These are phyloP conservation scores for Skeletonema tropicum DNA, from an alignment of 108 stramenopile genomes.

Conservation along the genomic window DNA sequence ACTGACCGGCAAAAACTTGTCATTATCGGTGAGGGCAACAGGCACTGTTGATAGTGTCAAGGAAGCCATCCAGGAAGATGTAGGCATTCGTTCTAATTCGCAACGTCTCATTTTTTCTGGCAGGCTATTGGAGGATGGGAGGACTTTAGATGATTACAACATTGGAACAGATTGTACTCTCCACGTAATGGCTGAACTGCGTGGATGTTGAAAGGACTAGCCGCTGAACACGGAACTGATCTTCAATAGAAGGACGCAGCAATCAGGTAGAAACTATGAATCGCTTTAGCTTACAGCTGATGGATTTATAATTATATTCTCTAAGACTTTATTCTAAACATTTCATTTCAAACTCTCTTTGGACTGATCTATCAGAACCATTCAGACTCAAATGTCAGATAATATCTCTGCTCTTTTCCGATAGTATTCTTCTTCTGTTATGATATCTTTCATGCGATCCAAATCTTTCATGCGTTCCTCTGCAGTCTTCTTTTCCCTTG, in stretches of 20 bases:
- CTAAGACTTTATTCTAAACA: no score
- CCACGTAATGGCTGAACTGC: no score
- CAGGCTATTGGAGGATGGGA: constrained; percentile 72
- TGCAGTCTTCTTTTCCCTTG: background rate
- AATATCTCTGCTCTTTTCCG: constrained; percentile 5
- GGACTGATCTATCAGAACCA: background rate
- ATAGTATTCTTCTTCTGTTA: background rate
- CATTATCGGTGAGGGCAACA: constrained; percentile 15
- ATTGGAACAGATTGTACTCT: background rate
- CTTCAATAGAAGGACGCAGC: no score
- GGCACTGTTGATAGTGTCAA: constrained; percentile 39
- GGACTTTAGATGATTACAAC: constrained; percentile 68
- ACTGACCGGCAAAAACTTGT: background rate
- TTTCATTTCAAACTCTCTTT: no score
- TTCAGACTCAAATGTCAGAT: background rate
- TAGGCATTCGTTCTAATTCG: constrained; percentile 26
- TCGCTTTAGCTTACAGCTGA: no score
- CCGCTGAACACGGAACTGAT: no score
- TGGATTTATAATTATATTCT: background rate
- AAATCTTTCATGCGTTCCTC: constrained; percentile 2
- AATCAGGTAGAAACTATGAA: no score
- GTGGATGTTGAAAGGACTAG: no score
- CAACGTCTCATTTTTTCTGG: constrained; percentile 70
- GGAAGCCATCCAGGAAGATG: constrained; percentile 1
- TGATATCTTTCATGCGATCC: constrained; percentile 3